Percentiles rank a stretch among this genome's conserved stretches.
These are phyloP conservation scores for Blastomyces emzantsi DNA, from an alignment of 2,329 filamentous ascomycete genomes.

Conservation along the genomic window DNA sequence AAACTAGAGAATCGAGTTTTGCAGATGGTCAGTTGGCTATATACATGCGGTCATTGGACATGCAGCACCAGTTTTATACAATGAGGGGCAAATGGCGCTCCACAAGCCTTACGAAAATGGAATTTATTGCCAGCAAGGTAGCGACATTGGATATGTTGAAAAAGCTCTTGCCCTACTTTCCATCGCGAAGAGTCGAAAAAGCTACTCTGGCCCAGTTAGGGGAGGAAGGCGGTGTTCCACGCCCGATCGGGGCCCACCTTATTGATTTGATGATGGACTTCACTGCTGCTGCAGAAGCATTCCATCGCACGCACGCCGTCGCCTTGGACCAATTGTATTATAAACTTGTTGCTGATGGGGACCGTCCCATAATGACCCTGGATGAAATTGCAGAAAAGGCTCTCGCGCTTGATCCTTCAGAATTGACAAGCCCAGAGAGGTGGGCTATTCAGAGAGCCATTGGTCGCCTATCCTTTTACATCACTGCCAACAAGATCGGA, in stretches of 20 bases:
- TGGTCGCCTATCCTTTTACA: constrained; percentile 26
- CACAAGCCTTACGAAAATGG: constrained; percentile 30
- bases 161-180: constrained; percentile 44
- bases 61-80: constrained; percentile 38
- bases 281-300: constrained; percentile 24
- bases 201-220: constrained; percentile 27
- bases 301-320: constrained; percentile 28
- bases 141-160: constrained; percentile 38
- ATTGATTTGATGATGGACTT: constrained; percentile 30
- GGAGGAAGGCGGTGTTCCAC: constrained; percentile 36
- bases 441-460: constrained; percentile 31
- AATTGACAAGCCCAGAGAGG: constrained; percentile 26
- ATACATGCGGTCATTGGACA: constrained; percentile 34
- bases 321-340: constrained; percentile 33
- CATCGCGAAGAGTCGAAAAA: constrained; percentile 26
- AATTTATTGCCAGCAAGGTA: constrained; percentile 44
- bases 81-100: constrained; percentile 37
- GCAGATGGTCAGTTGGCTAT: constrained; percentile 28
- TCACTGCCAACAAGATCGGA: constrained; percentile 28
- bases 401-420: constrained; percentile 24
- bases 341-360: constrained; percentile 29
- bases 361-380: constrained; percentile 27
- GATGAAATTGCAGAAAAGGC: constrained; percentile 31
- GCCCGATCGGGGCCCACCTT: constrained; percentile 29
- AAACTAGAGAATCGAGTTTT: constrained; percentile 13